Evolutionary conservation across 1,139 yeast species (phyloP).

Genomic region (Yamadazyma siamensis): DNA sequence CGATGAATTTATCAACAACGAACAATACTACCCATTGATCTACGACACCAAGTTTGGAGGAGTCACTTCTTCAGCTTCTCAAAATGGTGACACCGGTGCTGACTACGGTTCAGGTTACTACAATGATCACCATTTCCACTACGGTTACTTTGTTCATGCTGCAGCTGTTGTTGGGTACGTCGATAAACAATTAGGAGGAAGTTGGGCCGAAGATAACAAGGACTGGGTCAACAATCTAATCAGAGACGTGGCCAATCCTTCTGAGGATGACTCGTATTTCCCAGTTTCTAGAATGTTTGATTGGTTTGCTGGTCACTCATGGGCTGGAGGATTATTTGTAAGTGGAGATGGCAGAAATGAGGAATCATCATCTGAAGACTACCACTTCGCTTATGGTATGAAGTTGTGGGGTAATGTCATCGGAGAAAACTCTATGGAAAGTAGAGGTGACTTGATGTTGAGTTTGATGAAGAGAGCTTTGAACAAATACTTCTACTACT

Average conservation of each 20-base stretch:
- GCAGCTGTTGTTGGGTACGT: constrained; percentile 72
- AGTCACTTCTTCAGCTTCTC: constrained; percentile 59
- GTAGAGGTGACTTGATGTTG: constrained; percentile 75
- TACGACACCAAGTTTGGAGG: constrained; percentile 71
- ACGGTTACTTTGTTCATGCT: constrained; percentile 73
- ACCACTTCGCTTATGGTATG: constrained; percentile 79
- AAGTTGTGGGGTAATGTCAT: constrained; percentile 74
- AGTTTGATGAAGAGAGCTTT: constrained; percentile 61
- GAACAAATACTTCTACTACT: constrained; percentile 58
- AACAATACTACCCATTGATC: constrained; percentile 56
- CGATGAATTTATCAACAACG: constrained; percentile 44
- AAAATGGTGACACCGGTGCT: constrained; percentile 41
- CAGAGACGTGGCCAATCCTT: constrained; percentile 78
- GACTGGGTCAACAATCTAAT: constrained; percentile 41
- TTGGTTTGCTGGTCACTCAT: constrained; percentile 80
- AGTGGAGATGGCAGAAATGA: constrained; percentile 76
- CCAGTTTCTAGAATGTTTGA: constrained; percentile 78
- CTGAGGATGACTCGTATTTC: constrained; percentile 56
- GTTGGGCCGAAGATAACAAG: constrained; percentile 64
- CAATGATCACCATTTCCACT: constrained; percentile 82
- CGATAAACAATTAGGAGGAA: constrained; percentile 57
- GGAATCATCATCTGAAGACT: constrained; percentile 79
- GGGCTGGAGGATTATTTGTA: constrained; percentile 75
- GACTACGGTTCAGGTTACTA: constrained; percentile 65
- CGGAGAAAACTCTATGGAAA: constrained; percentile 71